Base-by-base conservation (phyloP, 2,329 filamentous ascomycete species). In the Uncinocarpus reesii region DNA sequence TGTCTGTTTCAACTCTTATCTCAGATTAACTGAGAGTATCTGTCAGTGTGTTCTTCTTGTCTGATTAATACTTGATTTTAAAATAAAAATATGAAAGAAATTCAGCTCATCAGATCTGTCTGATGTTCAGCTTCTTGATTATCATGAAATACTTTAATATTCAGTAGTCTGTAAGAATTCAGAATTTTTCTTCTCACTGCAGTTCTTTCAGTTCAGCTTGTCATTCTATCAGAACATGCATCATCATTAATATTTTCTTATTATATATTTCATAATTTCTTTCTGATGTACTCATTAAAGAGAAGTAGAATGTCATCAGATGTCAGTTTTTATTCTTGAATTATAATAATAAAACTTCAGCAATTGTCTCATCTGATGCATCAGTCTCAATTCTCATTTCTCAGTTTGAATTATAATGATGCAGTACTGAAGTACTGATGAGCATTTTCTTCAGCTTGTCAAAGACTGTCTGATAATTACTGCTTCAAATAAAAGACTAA, bases 1-100 rank as follows among this genome's bases (percentile, higher is more conserved):
- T 40, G 4, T 40, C 24, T 3, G 6, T 8, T 4, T 40, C 7
- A 5, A 6, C 24, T n/a, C 7, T 11, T 6, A 43, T 26, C 16
- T 43, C 16, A 21, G 13, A 0, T 16, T 26, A 36, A 15, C 31
- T 48, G 78, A 60, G 1, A 69, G 49, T 0, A 73, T 71, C 77
- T 76, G 23, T 34, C 42, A 26, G 29, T n/a, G 16, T 36, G n/a
- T 53, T 55, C 26, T 51, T 21, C 10, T 46, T 52, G n/a, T 56
- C 58, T 15, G 52, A 52, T 13, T 52, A 21, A 50, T 61, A 62
- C 23, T 24, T 36, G 28, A 64, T 60, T n/a, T 41, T 49, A 42
- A 63, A 63, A 38, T 58, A 50, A 47, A 55, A 61, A 13, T 48
- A 43, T 1, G 52, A 53, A 2, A 62, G 50, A 21, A 55, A 50